phyloP scores from a whole-genome alignment of 805 yeast genomes.

The Candida oleophila region DNA sequence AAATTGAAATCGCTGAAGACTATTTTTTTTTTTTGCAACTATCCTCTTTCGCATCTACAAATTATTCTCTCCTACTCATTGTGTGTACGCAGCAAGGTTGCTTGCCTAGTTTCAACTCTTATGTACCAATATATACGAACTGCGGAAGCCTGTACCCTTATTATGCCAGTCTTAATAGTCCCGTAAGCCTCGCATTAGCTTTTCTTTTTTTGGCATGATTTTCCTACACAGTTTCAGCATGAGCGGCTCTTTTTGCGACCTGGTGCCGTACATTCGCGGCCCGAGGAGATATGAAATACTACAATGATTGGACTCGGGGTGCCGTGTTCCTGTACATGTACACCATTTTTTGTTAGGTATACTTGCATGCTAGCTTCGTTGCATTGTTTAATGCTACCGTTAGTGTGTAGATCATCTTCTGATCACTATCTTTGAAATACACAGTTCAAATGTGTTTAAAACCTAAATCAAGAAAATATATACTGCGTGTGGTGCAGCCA shows the following conservation, averaged over 20 bases:
- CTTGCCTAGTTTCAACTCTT: too few species aligned
- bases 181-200: background rate
- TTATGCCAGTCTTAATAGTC: too few species aligned
- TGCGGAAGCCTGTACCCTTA: too few species aligned
- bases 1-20: too few species aligned
- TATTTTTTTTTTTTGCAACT: too few species aligned
- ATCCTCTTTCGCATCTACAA: too few species aligned
- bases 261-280: slow-evolving; percentile 5
- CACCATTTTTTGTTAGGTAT: background rate
- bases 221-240: background rate
- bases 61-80: too few species aligned
- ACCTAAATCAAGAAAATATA: background rate
- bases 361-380: background rate
- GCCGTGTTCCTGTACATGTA: slow-evolving; percentile 4
- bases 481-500: slow-evolving; percentile 4
- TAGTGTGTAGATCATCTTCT: background rate
- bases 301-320: background rate
- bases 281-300: background rate
- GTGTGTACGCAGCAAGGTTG: too few species aligned
- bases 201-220: background rate
- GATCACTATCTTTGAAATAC: slow-evolving; percentile 2
- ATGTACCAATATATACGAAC: too few species aligned
- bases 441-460: slow-evolving; percentile 3
- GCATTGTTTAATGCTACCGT: background rate
- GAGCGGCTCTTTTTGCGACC: background rate